Conservation (phyloP, 352 stramenopile species). For the Phytophthora pinifolia region DNA sequence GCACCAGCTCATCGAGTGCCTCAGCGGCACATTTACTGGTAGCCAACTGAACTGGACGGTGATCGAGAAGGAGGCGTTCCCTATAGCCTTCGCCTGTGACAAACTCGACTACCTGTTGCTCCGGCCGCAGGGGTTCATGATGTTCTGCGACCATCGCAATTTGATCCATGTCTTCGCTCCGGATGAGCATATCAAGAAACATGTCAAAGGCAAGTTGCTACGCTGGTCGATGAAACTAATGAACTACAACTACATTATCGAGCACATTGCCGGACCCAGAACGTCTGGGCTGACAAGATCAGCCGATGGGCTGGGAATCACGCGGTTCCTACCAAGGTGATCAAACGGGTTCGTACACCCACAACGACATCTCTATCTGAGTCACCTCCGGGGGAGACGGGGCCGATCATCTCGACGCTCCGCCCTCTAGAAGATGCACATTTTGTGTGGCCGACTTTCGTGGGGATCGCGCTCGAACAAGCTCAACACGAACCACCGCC, state of each 20-base stretch:
- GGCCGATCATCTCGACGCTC: neutral
- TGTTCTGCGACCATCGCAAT: constrained; percentile 11
- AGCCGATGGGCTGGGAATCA: constrained; percentile 9
- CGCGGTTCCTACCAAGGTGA: neutral
- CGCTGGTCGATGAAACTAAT: constrained; percentile 11
- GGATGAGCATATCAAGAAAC: constrained; percentile 3
- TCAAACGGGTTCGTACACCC: neutral
- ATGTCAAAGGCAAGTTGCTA: constrained; percentile 7
- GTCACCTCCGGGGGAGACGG: too few species aligned
- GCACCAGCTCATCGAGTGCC: too few species aligned
- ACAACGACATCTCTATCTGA: too few species aligned
- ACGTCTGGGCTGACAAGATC: constrained; percentile 23
- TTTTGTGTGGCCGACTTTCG: constrained; percentile 9
- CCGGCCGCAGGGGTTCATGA: neutral
- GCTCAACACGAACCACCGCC: neutral
- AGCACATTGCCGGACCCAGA: constrained; percentile 5
- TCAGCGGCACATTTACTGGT: too few species aligned
- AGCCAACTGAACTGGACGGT: too few species aligned
- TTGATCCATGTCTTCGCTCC: constrained; percentile 10
- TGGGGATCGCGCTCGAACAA: neutral
- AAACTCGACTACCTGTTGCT: constrained; percentile 11
- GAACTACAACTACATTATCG: constrained; percentile 17
- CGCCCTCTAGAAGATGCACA: constrained; percentile 7
- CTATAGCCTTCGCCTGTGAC: constrained; percentile 4
- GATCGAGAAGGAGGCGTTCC: constrained; percentile 4